Base-by-base conservation (phyloP, 495 filamentous ascomycete genomes). In the Hypoxylon lienhwacheense region DNA sequence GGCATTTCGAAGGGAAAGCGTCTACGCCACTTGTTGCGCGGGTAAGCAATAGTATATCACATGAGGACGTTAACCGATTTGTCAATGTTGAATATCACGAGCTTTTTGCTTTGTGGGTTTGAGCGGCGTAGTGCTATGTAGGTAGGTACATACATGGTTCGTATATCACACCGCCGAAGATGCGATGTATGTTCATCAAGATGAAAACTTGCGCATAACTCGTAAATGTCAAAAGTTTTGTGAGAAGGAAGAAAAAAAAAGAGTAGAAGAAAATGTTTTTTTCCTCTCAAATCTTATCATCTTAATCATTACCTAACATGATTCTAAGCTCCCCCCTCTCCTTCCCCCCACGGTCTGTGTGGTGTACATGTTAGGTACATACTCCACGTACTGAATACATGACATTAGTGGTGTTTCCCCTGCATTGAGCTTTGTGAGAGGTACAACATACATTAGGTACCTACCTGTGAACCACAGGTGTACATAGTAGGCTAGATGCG, bases 351-450 rank as follows among this genome's bases (percentile, higher is more conserved):
- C 45, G 25, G 45, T 56, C 45, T 39, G 53, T 56, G 53, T 44
- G 52, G 29, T 28, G 11, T 47, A 11, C 20, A 17, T 41, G 16
- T 6, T 41, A 10, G 32, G 36, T 16, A 26, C 15, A n/a, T n/a
- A n/a, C 11, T 48, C 16, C 22, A 31, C 7, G 10, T 49, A 45
- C 7, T 19, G 56, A 33, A 36, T 28, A 45, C 34, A 45, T 35
- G 50, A n/a, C 33, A 44, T 40, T 28, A 35, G 28, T 45, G 25
- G 43, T 14, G n/a, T 21, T 37, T 2, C 46, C 56, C 56, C 56
- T 60, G 56, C 56, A 54, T 60, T 45, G 50, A 36, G 34, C 56
- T 49, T 54, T 29, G 36, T 40, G 37, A n/a, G n/a, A n/a, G n/a
- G n/a, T n/a, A n/a, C n/a, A n/a, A n/a, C n/a, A n/a, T n/a, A n/a